These are phyloP conservation scores for Epichloe brachyelytri DNA, from an alignment of 2,329 filamentous ascomycete genomes.

Conservation along the genomic window DNA sequence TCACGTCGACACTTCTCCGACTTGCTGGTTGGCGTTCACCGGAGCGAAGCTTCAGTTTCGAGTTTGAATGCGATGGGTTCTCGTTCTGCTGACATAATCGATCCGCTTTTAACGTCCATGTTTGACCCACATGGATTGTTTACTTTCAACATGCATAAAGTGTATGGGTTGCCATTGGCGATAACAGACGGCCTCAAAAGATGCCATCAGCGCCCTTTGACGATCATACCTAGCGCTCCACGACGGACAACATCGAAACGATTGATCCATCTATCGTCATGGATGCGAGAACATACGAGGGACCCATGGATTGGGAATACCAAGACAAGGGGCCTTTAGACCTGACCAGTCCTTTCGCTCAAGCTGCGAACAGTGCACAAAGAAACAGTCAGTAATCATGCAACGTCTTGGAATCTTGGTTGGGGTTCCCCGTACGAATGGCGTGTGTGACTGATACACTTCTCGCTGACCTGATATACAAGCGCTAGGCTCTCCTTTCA, in stretches of 20 bases:
- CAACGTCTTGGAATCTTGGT: neutral
- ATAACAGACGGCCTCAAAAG: slow-evolving; percentile 7
- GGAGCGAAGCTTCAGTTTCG: neutral
- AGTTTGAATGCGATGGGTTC: neutral
- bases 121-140: slow-evolving; percentile 17
- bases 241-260: neutral
- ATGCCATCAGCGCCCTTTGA: neutral
- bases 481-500: slow-evolving; percentile 28
- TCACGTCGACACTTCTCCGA: neutral
- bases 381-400: slow-evolving; percentile 27
- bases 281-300: slow-evolving; percentile 44
- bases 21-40: neutral
- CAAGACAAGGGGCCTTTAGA: slow-evolving; percentile 44
- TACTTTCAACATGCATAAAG: slow-evolving; percentile 15
- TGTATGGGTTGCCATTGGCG: slow-evolving; percentile 15
- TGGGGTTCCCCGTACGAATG: neutral
- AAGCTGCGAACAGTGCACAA: slow-evolving; percentile 30
- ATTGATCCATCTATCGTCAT: slow-evolving; percentile 19
- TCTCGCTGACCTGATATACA: slow-evolving; percentile 10
- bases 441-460: neutral
- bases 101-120: neutral
- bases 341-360: slow-evolving; percentile 47
- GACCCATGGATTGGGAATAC: slow-evolving; percentile 57
- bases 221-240: neutral
- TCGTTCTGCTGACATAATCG: slow-evolving; percentile 19